A percentile compares a stretch with the other conserved stretches of the same genome.
Evolutionary conservation across 2,329 filamentous ascomycete species (phyloP).

Genomic region (Decorospora gaudefroyi): DNA sequence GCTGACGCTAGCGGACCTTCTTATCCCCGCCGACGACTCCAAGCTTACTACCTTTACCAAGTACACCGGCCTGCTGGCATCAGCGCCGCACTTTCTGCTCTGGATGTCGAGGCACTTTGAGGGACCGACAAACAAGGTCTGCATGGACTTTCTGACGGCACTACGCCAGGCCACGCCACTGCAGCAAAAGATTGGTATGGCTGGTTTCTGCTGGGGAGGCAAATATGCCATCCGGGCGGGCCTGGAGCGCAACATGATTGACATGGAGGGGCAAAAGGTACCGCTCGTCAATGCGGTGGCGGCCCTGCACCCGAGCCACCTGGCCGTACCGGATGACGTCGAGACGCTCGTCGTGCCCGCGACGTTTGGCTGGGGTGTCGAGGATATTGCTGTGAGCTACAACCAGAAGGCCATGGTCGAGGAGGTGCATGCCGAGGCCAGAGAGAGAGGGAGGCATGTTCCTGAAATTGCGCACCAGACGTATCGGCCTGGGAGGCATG

Average conservation of each 20-base stretch:
- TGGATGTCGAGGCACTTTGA: conserved; percentile 44
- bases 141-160: conserved; percentile 42
- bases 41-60: conserved; percentile 45
- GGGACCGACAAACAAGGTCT: conserved; percentile 39
- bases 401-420: conserved; percentile 27
- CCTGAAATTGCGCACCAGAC: conserved; percentile 22
- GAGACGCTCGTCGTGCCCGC: conserved; percentile 21
- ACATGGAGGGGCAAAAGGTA: conserved; percentile 41
- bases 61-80: conserved; percentile 49
- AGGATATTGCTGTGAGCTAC: conserved; percentile 18
- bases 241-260: conserved; percentile 41
- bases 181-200: conserved; percentile 38
- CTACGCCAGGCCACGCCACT: conserved; percentile 39
- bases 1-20: conserved; percentile 39
- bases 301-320: conserved; percentile 47
- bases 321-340: conserved; percentile 44
- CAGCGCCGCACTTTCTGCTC: conserved; percentile 23
- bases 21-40: conserved; percentile 45
- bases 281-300: conserved; percentile 48
- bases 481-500: conserved; percentile 31
- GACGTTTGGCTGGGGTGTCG: conserved; percentile 26
- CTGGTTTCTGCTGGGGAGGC: conserved; percentile 49
- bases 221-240: conserved; percentile 25
- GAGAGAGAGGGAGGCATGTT: conserved; percentile 13
- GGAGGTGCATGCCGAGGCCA: conserved; percentile 15